Evolutionary conservation across 257 asterid genomes (phyloP), one percentile per base, ranked within the genome.

Genomic region (Rehmannia glutinosa): DNA sequence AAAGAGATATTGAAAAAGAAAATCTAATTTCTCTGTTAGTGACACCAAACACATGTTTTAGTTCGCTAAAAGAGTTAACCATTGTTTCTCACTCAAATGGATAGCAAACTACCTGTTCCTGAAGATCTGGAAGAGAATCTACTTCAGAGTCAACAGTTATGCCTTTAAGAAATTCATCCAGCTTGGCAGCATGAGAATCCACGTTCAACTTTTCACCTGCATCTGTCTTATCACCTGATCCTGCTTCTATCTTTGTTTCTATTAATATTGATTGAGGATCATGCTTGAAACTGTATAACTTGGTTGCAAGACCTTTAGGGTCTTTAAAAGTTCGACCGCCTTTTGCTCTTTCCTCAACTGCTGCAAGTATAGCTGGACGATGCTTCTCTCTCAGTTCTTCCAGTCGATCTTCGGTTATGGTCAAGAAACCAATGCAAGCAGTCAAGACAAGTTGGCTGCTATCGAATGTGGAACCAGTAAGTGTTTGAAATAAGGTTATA

Each of bases 381-480:
- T 91, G 96, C 80, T 80, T 85, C 49, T 83, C 80, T 75, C 98
- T 88, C 39, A 86, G 77, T 70, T 70, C 85, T 63, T 79, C 79
- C 73, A 91, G 73, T 76, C 81, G 81, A 19, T 82, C 87, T 80
- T 91, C 96, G 2, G 89, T 88, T 27, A 88, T 74, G 36, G 59
- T 85, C 80, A 82, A 71, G 83, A 82, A 91, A 57, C 96, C 93
- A 88, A 88, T 88, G 79, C 98, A 87, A 64, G 98, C 98, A 71
- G 94, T 88, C 86, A 91, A 78, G 59, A 91, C 96, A 72, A 91
- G 98, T 78, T 88, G 98, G 78, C 98, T 91, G 84, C 98, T 88
- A 56, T 91, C 98, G 64, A 91, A 91, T 35, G 98, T 91, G 59
- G 96, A 91, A 42, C 94, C 88, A 68, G 88, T 65, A 39, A 91